phyloP scores from a whole-genome alignment of 2,329 filamentous ascomycete genomes.

The Chaetomium olivaceum region DNA sequence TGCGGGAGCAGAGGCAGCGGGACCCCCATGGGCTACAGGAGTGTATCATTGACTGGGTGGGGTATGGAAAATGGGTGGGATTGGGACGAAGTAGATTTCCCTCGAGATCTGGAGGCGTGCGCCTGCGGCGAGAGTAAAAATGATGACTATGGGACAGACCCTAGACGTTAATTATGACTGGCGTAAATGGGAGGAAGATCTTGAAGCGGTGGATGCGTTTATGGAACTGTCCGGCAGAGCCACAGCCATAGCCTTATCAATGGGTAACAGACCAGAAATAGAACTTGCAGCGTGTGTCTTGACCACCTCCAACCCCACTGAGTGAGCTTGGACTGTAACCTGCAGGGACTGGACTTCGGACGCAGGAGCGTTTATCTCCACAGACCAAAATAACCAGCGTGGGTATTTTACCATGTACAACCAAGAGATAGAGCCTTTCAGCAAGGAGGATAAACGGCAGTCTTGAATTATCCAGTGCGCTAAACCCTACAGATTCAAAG shows the following conservation, averaged over 20 bases:
- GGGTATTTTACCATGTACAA: too few species aligned
- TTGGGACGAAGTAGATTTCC: neutral
- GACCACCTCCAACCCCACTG: too few species aligned
- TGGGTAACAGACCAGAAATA: too few species aligned
- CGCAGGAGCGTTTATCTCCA: too few species aligned
- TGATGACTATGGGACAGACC: neutral
- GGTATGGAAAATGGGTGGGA: neutral
- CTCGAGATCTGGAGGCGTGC: neutral
- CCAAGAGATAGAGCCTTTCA: too few species aligned
- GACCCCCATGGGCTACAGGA: neutral
- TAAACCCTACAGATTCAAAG: too few species aligned
- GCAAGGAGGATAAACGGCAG: too few species aligned
- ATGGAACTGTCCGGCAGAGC: neutral
- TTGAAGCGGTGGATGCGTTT: neutral
- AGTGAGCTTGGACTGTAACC: too few species aligned
- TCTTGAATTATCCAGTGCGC: too few species aligned
- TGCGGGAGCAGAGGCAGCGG: neutral
- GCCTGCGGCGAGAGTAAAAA: neutral
- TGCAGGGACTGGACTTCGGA: too few species aligned
- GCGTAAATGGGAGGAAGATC: slow-evolving; percentile 10
- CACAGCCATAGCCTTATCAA: neutral
- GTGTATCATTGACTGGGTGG: neutral
- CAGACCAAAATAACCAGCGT: too few species aligned
- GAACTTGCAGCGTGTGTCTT: too few species aligned
- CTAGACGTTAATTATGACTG: slow-evolving; percentile 5